These are phyloP conservation scores for Neurospora intermedia DNA, from an alignment of 495 filamentous ascomycete genomes.

Conservation along the genomic window DNA sequence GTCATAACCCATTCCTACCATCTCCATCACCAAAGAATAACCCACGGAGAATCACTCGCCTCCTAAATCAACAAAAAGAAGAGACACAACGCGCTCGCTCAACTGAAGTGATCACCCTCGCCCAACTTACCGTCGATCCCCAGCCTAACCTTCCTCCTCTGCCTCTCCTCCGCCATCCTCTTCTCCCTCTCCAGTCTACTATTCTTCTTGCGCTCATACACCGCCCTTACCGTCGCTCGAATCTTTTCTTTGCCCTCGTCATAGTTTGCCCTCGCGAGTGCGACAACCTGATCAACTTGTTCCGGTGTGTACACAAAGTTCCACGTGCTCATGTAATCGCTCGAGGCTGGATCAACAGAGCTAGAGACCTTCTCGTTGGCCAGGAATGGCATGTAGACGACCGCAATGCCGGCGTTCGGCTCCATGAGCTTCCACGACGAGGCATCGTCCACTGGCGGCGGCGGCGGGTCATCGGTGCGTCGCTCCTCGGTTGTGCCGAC, in stretches of 20 bases:
- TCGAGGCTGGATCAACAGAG: slow-evolving; percentile 66
- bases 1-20: neutral
- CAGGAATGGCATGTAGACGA: slow-evolving; percentile 85
- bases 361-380: slow-evolving; percentile 61
- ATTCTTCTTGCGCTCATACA: slow-evolving; percentile 84
- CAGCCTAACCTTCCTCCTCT: slow-evolving; percentile 31
- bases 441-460: slow-evolving; percentile 42
- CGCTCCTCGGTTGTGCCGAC: slow-evolving; percentile 72
- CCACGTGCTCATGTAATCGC: slow-evolving; percentile 89
- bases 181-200: slow-evolving; percentile 50
- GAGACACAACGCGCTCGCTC: slow-evolving; percentile 1
- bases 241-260: slow-evolving; percentile 66
- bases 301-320: slow-evolving; percentile 90
- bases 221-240: slow-evolving; percentile 67
- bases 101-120: slow-evolving; percentile 42
- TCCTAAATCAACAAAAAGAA: neutral
- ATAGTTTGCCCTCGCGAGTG: slow-evolving; percentile 79
- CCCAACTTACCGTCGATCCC: slow-evolving; percentile 31
- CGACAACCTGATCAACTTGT: slow-evolving; percentile 71
- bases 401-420: slow-evolving; percentile 72
- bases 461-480: slow-evolving; percentile 44
- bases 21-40: neutral
- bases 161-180: slow-evolving; percentile 36
- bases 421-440: slow-evolving; percentile 64
- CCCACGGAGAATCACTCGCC: neutral